Evolutionary conservation across 2,329 filamentous ascomycete genomes (phyloP).

Genomic region (Fusarium verrucosum): DNA sequence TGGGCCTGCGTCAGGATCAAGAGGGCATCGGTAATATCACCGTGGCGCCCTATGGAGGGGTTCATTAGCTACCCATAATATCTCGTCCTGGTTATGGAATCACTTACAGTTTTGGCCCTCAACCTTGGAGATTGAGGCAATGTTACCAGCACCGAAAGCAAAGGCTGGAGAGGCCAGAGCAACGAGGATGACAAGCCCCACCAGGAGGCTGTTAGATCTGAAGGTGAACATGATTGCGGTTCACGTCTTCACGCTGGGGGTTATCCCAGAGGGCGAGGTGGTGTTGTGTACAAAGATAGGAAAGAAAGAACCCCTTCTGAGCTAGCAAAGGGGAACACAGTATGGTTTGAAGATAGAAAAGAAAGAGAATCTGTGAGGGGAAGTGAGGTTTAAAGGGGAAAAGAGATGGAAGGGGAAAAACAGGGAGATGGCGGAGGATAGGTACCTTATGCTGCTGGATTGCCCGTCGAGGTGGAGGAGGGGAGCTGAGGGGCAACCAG

Average conservation of each 20-base stretch:
- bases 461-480: slow-evolving; percentile 31
- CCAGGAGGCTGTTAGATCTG: slow-evolving; percentile 60
- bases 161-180: slow-evolving; percentile 73
- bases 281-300: slow-evolving; percentile 13
- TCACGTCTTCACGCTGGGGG: slow-evolving; percentile 35
- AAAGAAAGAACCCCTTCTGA: slow-evolving; percentile 31
- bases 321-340: slow-evolving; percentile 27
- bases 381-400: slow-evolving; percentile 2
- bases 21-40: slow-evolving; percentile 92
- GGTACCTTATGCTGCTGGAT: slow-evolving; percentile 9
- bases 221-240: slow-evolving; percentile 57
- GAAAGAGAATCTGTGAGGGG: background rate
- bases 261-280: slow-evolving; percentile 16
- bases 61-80: slow-evolving; percentile 12
- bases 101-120: slow-evolving; percentile 82
- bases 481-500: slow-evolving; percentile 41
- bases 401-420: slow-evolving; percentile 11
- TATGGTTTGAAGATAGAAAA: slow-evolving; percentile 3
- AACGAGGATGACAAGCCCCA: slow-evolving; percentile 70
- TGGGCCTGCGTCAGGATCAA: slow-evolving; percentile 72
- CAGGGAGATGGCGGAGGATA: slow-evolving; percentile 28
- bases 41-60: slow-evolving; percentile 72
- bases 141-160: slow-evolving; percentile 90
- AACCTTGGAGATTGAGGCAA: slow-evolving; percentile 80
- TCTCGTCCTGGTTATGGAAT: background rate